Base-by-base conservation (phyloP, 2,329 filamentous ascomycete genomes). In the Alternaria longipes region DNA sequence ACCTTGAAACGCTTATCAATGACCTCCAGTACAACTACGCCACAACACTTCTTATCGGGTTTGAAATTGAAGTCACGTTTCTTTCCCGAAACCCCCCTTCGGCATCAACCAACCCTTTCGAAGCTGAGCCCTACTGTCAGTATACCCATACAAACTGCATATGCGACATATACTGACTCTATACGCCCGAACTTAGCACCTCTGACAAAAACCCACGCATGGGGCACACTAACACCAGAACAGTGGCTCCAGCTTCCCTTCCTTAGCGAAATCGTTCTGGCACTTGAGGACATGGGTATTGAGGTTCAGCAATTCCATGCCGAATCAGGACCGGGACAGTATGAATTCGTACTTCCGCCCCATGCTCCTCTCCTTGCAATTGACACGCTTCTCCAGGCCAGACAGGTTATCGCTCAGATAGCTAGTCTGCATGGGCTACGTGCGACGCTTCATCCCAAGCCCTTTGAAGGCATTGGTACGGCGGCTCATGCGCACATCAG, bases 1-100 rank as follows among this genome's bases (percentile, higher is more conserved):
- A 68, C 41, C 74, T 83, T n/a, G 70, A 79, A 36, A 81, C 78
- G 3, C 81, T 88, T 0, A 72, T 90, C 1, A 80, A 84, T 0
- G 78, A 80, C 6, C 85, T 90, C 0, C 79, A 83, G 11, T 68
- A 78, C 2, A 81, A 86, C 6, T 78, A 83, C 38, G 82, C 83
- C 1, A 81, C 92, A 3, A 78, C 83, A 3, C 87, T 93, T 49
- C 81, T 89, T 0, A 78, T 93, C 16, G 93, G 92, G 0, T 96
- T 95, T 66, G 93, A 97, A 76, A 87, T 96, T 41, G 92, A 96
- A 77, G 86, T 95, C 9, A 84, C 91, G 1, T 89, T 96, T 65
- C 81, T 94, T 65, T 83, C 84, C 41, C 83, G 84, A 20, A 70
- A 78, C 34, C 24, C 68, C 72, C 8, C 68, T 18, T 57, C 54